Conservation (phyloP, 768 basidiomycete species). For the Termitomyces bulborhizus region DNA sequence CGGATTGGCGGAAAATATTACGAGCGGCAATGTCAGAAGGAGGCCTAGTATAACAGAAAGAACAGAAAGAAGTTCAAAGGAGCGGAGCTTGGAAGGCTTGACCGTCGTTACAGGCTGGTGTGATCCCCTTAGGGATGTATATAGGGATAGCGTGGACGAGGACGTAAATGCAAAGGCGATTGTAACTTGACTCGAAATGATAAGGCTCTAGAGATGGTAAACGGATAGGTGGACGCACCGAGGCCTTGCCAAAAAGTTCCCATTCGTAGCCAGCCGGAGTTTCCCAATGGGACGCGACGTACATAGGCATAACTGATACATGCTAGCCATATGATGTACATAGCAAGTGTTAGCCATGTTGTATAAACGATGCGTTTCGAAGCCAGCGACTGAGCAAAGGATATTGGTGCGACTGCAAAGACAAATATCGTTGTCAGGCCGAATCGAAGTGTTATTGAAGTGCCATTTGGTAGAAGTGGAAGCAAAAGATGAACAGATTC, state of each 20-base stretch:
- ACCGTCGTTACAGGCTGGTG: constrained; percentile 28
- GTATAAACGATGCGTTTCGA: constrained; percentile 49
- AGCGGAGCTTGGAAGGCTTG: constrained; percentile 43
- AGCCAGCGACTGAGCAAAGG: constrained; percentile 47
- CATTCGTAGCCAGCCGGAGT: constrained; percentile 29
- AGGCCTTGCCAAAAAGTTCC: constrained; percentile 59
- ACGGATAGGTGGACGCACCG: constrained; percentile 34
- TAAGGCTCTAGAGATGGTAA: background rate
- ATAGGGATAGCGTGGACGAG: constrained; percentile 58
- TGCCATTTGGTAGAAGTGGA: constrained; percentile 36
- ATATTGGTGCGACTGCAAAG: constrained; percentile 41
- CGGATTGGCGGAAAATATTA: constrained; percentile 46
- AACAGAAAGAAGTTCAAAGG: constrained; percentile 53
- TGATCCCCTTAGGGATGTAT: constrained; percentile 48
- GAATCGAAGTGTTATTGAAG: constrained; percentile 28
- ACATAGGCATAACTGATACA: constrained; percentile 47
- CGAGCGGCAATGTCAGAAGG: constrained; percentile 49
- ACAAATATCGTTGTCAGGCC: constrained; percentile 35
- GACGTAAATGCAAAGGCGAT: constrained; percentile 64
- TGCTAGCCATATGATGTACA: constrained; percentile 58
- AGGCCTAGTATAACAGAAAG: constrained; percentile 43
- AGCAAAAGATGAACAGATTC: constrained; percentile 50
- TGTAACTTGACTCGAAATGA: constrained; percentile 31
- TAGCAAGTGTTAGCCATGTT: constrained; percentile 51
- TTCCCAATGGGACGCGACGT: constrained; percentile 33